Percentiles rank a stretch among this genome's conserved stretches.
Conservation (phyloP, 176 grass and related monocot species). For the Hyparrhenia diplandra region DNA sequence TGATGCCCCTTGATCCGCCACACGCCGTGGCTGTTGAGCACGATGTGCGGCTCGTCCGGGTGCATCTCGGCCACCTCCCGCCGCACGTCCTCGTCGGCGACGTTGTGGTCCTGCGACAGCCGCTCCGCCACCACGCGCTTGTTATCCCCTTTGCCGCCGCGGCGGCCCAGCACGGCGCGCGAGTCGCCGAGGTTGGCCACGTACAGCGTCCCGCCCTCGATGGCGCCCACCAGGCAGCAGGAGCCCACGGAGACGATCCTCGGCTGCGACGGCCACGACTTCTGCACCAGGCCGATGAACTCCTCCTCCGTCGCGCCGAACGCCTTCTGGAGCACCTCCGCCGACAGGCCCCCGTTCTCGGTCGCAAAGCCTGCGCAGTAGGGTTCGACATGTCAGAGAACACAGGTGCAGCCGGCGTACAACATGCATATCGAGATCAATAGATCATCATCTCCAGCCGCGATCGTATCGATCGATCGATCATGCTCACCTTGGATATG, state of each 20-base stretch:
- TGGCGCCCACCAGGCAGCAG: slow-evolving; percentile 56
- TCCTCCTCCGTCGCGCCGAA: slow-evolving; percentile 56
- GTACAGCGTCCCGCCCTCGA: slow-evolving; percentile 37
- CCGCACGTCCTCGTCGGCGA: slow-evolving; percentile 55
- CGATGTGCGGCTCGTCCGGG: slow-evolving; percentile 63
- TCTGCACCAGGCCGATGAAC: slow-evolving; percentile 41
- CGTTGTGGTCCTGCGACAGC: slow-evolving; percentile 73
- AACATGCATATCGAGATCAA: background rate
- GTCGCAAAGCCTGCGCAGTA: background rate
- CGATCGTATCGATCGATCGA: too few species aligned
- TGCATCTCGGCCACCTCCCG: slow-evolving; percentile 40
- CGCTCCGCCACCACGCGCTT: slow-evolving; percentile 43
- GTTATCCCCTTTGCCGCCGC: background rate
- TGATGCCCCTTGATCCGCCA: slow-evolving; percentile 83
- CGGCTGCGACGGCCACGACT: slow-evolving; percentile 32
- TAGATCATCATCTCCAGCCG: background rate
- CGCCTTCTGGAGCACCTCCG: slow-evolving; percentile 43
- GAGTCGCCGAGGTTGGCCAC: slow-evolving; percentile 61
- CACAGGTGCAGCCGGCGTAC: background rate
- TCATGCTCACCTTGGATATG: slow-evolving; percentile 40
- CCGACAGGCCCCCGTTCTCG: slow-evolving; percentile 4
- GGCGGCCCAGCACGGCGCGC: slow-evolving; percentile 48
- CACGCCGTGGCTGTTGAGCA: slow-evolving; percentile 58
- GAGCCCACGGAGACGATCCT: slow-evolving; percentile 49
- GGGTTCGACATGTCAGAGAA: background rate